Evolutionary conservation across 371 early-diverging fungal genomes (phyloP).

Genomic region (Apophysomyces trapeziformis): DNA sequence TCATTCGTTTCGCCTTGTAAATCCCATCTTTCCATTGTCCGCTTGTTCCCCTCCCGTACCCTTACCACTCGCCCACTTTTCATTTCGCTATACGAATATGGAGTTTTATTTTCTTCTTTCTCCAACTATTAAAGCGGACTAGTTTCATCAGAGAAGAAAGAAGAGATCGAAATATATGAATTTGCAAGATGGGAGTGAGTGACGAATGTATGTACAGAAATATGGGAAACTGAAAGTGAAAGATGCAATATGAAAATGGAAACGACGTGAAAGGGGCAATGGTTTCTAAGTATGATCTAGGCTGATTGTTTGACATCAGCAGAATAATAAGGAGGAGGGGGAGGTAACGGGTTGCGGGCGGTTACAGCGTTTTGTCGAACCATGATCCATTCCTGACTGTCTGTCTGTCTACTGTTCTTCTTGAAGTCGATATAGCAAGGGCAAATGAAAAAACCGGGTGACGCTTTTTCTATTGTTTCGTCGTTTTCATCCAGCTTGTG

Average conservation of each 20-base stretch:
- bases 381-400: slow-evolving; percentile 34
- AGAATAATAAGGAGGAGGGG: background rate
- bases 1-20: slow-evolving; percentile 40
- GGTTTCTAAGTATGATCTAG: background rate
- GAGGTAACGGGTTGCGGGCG: background rate
- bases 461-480: slow-evolving; percentile 6
- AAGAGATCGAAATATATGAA: too few species aligned
- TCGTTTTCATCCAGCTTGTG: slow-evolving; percentile 28
- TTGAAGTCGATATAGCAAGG: slow-evolving; percentile 52
- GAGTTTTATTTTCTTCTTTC: background rate
- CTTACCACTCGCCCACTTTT: background rate
- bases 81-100: background rate
- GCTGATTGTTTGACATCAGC: slow-evolving; percentile 5
- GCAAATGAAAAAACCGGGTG: slow-evolving; percentile 41
- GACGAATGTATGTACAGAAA: too few species aligned
- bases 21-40: background rate
- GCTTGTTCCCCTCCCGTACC: background rate
- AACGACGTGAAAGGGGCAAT: background rate
- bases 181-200: too few species aligned
- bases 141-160: too few species aligned
- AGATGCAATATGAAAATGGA: background rate
- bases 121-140: too few species aligned
- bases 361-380: slow-evolving; percentile 24
- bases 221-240: background rate
- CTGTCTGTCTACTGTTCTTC: slow-evolving; percentile 33